phyloP scores from a whole-genome alignment of 2,329 filamentous ascomycete genomes.

The Fusarium anthophilum region DNA sequence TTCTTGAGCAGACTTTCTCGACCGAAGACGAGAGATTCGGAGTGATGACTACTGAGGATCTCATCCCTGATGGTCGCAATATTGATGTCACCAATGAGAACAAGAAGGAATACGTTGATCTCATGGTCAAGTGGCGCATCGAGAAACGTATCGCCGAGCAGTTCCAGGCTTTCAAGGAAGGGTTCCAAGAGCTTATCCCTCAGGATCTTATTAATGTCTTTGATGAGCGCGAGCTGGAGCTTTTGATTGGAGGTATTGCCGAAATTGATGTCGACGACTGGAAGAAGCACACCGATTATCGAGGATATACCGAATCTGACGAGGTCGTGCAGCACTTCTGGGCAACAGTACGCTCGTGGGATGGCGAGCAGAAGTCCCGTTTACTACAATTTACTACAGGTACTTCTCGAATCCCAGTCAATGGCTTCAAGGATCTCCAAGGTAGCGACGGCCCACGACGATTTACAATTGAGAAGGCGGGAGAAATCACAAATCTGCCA shows the following conservation, averaged over 20 bases:
- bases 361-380: conserved; percentile 97
- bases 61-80: conserved; percentile 88
- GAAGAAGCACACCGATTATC: conserved; percentile 99
- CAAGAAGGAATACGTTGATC: conserved; percentile 97
- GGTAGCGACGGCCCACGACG: conserved; percentile 93
- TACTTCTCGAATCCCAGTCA: conserved; percentile 97
- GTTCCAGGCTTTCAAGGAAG: conserved; percentile 96
- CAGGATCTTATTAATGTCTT: conserved; percentile 98
- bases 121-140: conserved; percentile 99
- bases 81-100: conserved; percentile 98
- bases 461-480: conserved; percentile 98
- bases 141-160: conserved; percentile 98
- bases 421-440: conserved; percentile 98
- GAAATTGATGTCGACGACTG: conserved; percentile 99
- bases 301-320: conserved; percentile 96
- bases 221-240: conserved; percentile 94
- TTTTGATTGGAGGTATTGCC: conserved; percentile 98
- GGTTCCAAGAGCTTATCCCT: conserved; percentile 97
- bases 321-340: conserved; percentile 99
- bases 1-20: conserved; percentile 94
- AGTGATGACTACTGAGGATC: conserved; percentile 90
- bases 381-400: conserved; percentile 97
- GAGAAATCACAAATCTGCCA: conserved; percentile 87
- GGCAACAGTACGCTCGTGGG: conserved; percentile 97
- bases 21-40: conserved; percentile 98